Evolutionary conservation across 83 land plant species (phyloP).

Genomic region (Diphasiastrum complanatum): DNA sequence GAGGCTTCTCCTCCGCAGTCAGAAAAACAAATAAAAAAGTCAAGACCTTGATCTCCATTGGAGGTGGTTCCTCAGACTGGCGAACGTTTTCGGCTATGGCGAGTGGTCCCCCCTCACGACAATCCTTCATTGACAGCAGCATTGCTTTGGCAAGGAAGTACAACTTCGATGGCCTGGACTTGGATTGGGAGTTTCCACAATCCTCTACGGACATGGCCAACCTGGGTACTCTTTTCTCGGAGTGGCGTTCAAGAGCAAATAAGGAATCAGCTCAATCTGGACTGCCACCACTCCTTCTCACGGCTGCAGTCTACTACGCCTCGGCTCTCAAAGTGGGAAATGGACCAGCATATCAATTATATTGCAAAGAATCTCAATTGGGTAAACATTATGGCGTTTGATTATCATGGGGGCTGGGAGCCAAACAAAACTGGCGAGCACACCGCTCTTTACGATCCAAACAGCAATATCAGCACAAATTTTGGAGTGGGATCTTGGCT

Average conservation of each 20-base stretch:
- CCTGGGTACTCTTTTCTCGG: slow-evolving; percentile 8
- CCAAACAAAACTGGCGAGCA: slow-evolving; percentile 20
- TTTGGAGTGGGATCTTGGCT: slow-evolving; percentile 25
- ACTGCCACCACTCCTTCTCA: slow-evolving; percentile 14
- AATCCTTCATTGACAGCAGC: slow-evolving; percentile 23
- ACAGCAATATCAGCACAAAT: slow-evolving; percentile 13
- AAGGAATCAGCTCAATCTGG: neutral
- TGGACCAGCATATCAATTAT: slow-evolving; percentile 11
- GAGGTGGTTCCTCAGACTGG: neutral
- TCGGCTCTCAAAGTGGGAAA: slow-evolving; percentile 13
- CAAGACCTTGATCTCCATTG: slow-evolving; percentile 23
- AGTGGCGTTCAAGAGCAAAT: slow-evolving; percentile 16
- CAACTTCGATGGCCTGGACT: slow-evolving; percentile 24
- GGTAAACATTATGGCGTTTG: slow-evolving; percentile 26
- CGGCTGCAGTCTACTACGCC: slow-evolving; percentile 26
- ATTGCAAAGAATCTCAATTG: slow-evolving; percentile 19
- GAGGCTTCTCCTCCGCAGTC: slow-evolving; percentile 16
- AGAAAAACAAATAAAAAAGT: slow-evolving; percentile 23
- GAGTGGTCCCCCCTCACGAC: slow-evolving; percentile 7
- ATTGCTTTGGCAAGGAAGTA: slow-evolving; percentile 14
- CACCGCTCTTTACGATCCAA: slow-evolving; percentile 26
- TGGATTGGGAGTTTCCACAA: slow-evolving; percentile 24
- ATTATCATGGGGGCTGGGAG: slow-evolving; percentile 28
- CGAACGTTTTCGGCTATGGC: slow-evolving; percentile 19
- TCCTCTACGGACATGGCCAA: slow-evolving; percentile 12